Evolutionary conservation across 2,329 filamentous ascomycete genomes (phyloP).

Genomic region (Coniochaeta prunicola): DNA sequence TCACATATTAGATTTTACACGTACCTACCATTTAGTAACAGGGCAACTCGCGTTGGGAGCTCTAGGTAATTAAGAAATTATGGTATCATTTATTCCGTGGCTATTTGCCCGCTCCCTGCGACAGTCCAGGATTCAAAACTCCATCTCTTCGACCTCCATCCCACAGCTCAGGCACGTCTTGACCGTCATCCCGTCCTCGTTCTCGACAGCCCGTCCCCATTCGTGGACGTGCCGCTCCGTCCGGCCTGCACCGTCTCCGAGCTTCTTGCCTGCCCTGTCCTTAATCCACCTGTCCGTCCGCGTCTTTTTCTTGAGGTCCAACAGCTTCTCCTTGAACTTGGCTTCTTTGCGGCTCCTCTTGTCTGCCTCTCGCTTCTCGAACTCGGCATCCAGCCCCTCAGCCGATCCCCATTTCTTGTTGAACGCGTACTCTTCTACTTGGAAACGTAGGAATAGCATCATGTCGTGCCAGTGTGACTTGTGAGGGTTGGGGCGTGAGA

Average conservation of each 20-base stretch:
- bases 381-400: conserved; percentile 82
- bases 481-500: conserved; percentile 88
- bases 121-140: conserved; percentile 37
- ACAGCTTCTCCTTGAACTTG: conserved; percentile 84
- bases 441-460: conserved; percentile 92
- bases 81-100: background rate
- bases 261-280: conserved; percentile 54
- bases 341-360: conserved; percentile 82
- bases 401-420: conserved; percentile 84
- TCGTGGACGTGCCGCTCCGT: conserved; percentile 76
- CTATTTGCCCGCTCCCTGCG: background rate
- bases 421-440: conserved; percentile 92
- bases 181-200: conserved; percentile 64
- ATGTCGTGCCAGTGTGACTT: conserved; percentile 97
- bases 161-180: conserved; percentile 74
- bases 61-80: too few species aligned
- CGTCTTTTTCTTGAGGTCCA: conserved; percentile 89
- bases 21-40: too few species aligned
- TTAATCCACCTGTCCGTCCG: conserved; percentile 82
- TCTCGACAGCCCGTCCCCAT: conserved; percentile 67
- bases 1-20: too few species aligned
- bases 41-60: background rate
- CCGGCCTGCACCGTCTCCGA: conserved; percentile 47
- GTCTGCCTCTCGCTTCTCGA: conserved; percentile 67
- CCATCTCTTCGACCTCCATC: conserved; percentile 72